Evolutionary conservation across 371 early-diverging fungal genomes (phyloP).

Genomic region (Circinella umbellata): DNA sequence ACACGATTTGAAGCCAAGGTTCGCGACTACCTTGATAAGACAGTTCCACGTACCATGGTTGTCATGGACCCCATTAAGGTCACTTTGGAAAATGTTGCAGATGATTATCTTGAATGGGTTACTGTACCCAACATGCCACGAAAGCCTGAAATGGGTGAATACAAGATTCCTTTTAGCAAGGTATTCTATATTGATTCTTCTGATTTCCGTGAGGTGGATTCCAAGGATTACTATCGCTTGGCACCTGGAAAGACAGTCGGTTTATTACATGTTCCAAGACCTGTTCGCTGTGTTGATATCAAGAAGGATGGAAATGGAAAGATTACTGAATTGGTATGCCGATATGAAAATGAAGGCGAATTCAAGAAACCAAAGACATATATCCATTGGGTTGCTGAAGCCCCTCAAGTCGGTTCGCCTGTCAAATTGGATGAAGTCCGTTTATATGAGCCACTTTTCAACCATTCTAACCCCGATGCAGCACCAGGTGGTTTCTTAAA

Average conservation of each 20-base stretch:
- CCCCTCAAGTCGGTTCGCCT: conserved; percentile 81
- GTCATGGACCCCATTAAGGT: conserved; percentile 91
- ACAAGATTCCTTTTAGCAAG: conserved; percentile 86
- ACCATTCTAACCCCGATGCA: conserved; percentile 87
- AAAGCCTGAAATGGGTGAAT: conserved; percentile 83
- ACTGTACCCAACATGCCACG: conserved; percentile 89
- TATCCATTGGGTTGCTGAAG: conserved; percentile 98
- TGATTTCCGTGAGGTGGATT: conserved; percentile 93
- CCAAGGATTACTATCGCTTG: conserved; percentile 94
- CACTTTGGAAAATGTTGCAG: conserved; percentile 85
- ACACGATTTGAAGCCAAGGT: conserved; percentile 94
- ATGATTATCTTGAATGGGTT: conserved; percentile 73
- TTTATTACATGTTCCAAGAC: conserved; percentile 81
- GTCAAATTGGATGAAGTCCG: conserved; percentile 84
- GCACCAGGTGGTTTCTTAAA: conserved; percentile 92
- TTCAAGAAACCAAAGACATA: conserved; percentile 94
- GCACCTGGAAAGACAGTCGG: conserved; percentile 95
- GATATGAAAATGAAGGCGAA: conserved; percentile 74
- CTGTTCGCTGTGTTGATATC: conserved; percentile 86
- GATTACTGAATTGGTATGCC: conserved; percentile 77
- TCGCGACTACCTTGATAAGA: conserved; percentile 93
- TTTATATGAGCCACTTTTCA: conserved; percentile 88
- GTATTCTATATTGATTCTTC: conserved; percentile 92
- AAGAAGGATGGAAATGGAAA: conserved; percentile 77
- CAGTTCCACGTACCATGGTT: conserved; percentile 93